Evolutionary conservation across 345 rosid genomes (phyloP).

Genomic region (Psidium friedrichsthalianum): DNA sequence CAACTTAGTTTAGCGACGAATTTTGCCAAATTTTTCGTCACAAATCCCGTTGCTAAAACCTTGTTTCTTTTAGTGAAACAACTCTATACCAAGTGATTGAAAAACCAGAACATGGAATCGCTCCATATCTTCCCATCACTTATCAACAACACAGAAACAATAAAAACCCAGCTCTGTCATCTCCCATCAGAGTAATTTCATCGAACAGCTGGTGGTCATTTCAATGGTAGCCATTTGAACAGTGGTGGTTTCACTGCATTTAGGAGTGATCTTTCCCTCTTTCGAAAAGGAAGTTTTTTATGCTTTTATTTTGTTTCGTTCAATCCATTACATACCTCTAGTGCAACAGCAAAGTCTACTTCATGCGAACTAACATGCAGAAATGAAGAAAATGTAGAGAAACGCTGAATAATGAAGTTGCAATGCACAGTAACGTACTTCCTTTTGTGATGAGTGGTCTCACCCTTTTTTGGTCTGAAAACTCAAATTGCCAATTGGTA

Average conservation of each 20-base stretch:
- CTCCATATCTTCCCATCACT: background rate
- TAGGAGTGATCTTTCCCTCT: too few relatives aligned
- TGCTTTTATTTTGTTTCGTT: too few relatives aligned
- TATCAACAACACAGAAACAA: background rate
- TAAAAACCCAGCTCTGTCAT: background rate
- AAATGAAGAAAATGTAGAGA: background rate
- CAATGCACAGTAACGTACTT: background rate
- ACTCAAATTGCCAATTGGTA: background rate
- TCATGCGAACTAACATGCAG: background rate
- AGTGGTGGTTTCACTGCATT: background rate
- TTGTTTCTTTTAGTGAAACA: too few relatives aligned
- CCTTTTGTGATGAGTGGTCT: background rate
- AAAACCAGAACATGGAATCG: background rate
- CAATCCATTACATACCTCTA: background rate
- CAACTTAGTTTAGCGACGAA: too few relatives aligned
- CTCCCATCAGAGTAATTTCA: background rate
- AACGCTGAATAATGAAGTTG: background rate
- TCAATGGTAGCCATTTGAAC: background rate
- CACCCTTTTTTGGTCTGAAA: background rate
- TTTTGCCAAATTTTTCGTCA: too few relatives aligned
- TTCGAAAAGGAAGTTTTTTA: too few relatives aligned
- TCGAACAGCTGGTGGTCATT: background rate
- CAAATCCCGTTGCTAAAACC: too few relatives aligned
- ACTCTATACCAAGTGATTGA: background rate
- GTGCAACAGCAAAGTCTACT: background rate